Percentiles rank a stretch among this genome's conserved stretches.
Conservation (phyloP, 1,139 yeast species). For the Yamadazyma triangularis region DNA sequence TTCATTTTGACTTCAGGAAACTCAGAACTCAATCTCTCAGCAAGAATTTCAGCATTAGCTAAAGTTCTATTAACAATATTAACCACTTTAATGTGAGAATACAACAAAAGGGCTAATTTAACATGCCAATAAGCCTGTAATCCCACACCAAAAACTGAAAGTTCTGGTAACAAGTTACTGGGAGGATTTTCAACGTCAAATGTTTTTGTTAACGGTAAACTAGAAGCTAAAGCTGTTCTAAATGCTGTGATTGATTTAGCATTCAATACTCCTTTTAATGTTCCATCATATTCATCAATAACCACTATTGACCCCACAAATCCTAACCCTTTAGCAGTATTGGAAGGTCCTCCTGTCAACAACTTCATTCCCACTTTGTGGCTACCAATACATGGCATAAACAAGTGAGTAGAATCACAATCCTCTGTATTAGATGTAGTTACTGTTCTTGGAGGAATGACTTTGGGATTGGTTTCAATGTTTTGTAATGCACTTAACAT, state of each 20-base stretch:
- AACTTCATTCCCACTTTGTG: constrained; percentile 43
- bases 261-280: constrained; percentile 49
- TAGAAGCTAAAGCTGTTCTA: constrained; percentile 60
- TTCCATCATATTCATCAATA: constrained; percentile 48
- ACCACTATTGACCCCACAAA: constrained; percentile 51
- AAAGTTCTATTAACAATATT: constrained; percentile 45
- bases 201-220: constrained; percentile 41
- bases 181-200: constrained; percentile 13
- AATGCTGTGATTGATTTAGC: constrained; percentile 63
- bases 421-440: constrained; percentile 20
- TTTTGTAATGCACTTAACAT: constrained; percentile 20
- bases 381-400: constrained; percentile 62
- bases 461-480: constrained; percentile 19
- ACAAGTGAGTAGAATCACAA: constrained; percentile 46
- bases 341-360: constrained; percentile 46
- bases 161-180: constrained; percentile 17
- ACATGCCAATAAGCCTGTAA: constrained; percentile 67
- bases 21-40: constrained; percentile 18
- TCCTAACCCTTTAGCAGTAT: constrained; percentile 34
- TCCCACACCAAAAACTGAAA: constrained; percentile 61
- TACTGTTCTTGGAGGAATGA: constrained; percentile 35
- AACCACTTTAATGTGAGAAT: constrained; percentile 28
- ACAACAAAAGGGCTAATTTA: constrained; percentile 39
- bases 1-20: constrained; percentile 15
- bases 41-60: constrained; percentile 34